Evolutionary conservation across 129 eudicot species (phyloP).

Genomic region (Daucus carota): DH1_v3.0 NC_030382.2:36085501-36086000

Average conservation of each 20-base stretch:
- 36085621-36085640: constrained; percentile 85
- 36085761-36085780: constrained; percentile 81
- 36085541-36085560: too few species aligned
- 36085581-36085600: constrained; percentile 66
- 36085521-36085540: too few species aligned
- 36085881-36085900: constrained; percentile 30
- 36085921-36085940: constrained; percentile 48
- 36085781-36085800: constrained; percentile 53
- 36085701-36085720: constrained; percentile 2
- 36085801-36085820: constrained; percentile 72
- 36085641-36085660: constrained; percentile 75
- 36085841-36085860: constrained; percentile 55
- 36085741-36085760: constrained; percentile 73
- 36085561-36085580: constrained; percentile 41
- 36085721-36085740: constrained; percentile 65
- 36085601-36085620: constrained; percentile 68
- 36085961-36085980: too few species aligned
- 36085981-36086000: too few species aligned
- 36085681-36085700: constrained; percentile 20
- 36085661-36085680: constrained; percentile 89
- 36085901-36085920: constrained; percentile 21
- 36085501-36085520: too few species aligned
- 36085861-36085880: constrained; percentile 55
- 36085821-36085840: constrained; percentile 71
- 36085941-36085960: too few species aligned